A percentile compares a stretch with the other conserved stretches of the same genome.
Evolutionary conservation across 805 yeast species (phyloP).

Genomic region (Metschnikowia drakensbergensis): DNA sequence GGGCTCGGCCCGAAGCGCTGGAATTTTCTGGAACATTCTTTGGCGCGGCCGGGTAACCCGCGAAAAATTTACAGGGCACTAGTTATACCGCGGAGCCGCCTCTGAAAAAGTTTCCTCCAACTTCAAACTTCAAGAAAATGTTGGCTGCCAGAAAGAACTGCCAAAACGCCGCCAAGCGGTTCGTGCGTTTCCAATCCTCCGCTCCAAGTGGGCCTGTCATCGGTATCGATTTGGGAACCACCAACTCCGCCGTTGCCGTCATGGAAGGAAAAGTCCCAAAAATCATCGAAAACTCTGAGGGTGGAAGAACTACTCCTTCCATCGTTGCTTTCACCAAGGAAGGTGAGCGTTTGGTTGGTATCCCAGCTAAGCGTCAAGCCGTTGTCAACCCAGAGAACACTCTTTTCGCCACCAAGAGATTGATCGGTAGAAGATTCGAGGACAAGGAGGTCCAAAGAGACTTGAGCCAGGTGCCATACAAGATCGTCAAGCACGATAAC

Average conservation of each 20-base stretch:
- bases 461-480: slow-evolving; percentile 81
- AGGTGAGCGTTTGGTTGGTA: slow-evolving; percentile 82
- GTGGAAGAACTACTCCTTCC: slow-evolving; percentile 77
- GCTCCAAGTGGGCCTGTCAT: slow-evolving; percentile 53
- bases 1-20: neutral
- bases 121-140: slow-evolving; percentile 21
- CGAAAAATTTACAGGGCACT: slow-evolving; percentile 17
- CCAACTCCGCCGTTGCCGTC: slow-evolving; percentile 85
- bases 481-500: slow-evolving; percentile 82
- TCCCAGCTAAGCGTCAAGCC: slow-evolving; percentile 94
- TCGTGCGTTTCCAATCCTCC: slow-evolving; percentile 21
- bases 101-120: slow-evolving; percentile 4
- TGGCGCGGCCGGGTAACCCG: slow-evolving; percentile 23
- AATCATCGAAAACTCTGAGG: slow-evolving; percentile 71
- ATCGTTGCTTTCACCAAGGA: slow-evolving; percentile 92
- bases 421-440: slow-evolving; percentile 89
- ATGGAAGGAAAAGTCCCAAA: slow-evolving; percentile 76
- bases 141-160: slow-evolving; percentile 42
- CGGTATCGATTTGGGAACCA: slow-evolving; percentile 85
- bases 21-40: slow-evolving; percentile 18
- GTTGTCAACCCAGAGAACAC: slow-evolving; percentile 93
- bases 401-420: slow-evolving; percentile 88
- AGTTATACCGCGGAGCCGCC: slow-evolving; percentile 10
- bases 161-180: slow-evolving; percentile 36
- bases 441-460: slow-evolving; percentile 91